These are phyloP conservation scores for Setomelanomma holmii DNA, from an alignment of 2,329 filamentous ascomycete genomes.

Conservation along the genomic window DNA sequence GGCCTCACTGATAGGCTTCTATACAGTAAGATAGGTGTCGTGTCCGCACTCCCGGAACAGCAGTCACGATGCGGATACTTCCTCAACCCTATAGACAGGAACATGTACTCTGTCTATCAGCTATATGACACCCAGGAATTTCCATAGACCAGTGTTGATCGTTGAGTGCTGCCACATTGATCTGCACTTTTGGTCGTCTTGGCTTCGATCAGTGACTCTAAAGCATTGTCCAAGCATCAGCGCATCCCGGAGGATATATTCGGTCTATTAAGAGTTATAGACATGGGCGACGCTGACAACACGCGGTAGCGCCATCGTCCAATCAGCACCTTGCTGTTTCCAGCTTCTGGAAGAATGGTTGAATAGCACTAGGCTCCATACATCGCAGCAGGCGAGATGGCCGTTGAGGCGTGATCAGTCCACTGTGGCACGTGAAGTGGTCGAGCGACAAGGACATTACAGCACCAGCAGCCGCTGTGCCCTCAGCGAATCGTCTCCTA, in stretches of 20 bases:
- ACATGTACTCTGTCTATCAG: slow-evolving; percentile 24
- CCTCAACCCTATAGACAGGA: slow-evolving; percentile 17
- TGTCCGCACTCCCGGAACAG: slow-evolving; percentile 27
- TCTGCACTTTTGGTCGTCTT: slow-evolving; percentile 15
- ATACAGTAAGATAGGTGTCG: slow-evolving; percentile 28
- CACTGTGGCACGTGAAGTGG: slow-evolving; percentile 34
- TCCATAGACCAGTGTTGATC: background rate
- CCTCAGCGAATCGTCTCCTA: slow-evolving; percentile 20
- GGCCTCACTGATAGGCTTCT: slow-evolving; percentile 16
- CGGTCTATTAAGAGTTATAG: background rate
- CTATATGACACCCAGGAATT: slow-evolving; percentile 3
- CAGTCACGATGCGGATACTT: slow-evolving; percentile 7
- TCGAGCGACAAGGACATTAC: slow-evolving; percentile 15
- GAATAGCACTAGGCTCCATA: slow-evolving; percentile 16
- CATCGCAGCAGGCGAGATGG: slow-evolving; percentile 20
- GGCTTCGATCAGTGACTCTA: slow-evolving; percentile 14
- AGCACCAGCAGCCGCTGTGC: slow-evolving; percentile 5
- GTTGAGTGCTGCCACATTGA: slow-evolving; percentile 3
- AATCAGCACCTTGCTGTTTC: slow-evolving; percentile 9
- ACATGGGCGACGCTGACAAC: slow-evolving; percentile 3
- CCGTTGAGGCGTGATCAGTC: slow-evolving; percentile 14
- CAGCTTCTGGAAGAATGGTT: slow-evolving; percentile 35
- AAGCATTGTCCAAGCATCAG: slow-evolving; percentile 12
- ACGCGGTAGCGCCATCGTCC: slow-evolving; percentile 2
- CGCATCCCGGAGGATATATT: slow-evolving; percentile 8